Evolutionary conservation across 75 land plant species (phyloP).

Genomic region (Cryptomeria japonica): DNA sequence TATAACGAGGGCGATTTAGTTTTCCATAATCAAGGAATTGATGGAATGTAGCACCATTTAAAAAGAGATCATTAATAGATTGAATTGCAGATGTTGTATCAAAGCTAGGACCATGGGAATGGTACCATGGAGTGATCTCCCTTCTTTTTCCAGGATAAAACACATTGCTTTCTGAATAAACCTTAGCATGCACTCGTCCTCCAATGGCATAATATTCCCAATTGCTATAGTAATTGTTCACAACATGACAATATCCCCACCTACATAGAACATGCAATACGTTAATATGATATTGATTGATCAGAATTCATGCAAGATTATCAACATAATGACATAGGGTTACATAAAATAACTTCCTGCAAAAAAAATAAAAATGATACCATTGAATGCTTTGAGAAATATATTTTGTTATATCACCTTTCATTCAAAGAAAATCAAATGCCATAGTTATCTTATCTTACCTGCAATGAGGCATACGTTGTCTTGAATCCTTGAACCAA

Average conservation of each 20-base stretch:
- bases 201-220: conserved; percentile 56
- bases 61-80: not conserved
- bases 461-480: conserved; percentile 55
- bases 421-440: too few species aligned
- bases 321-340: too few species aligned
- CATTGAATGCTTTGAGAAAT: too few species aligned
- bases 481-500: conserved; percentile 47
- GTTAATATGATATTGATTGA: too few species aligned
- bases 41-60: not conserved
- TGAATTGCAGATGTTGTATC: not conserved
- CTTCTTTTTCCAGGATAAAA: conserved; percentile 18
- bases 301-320: too few species aligned
- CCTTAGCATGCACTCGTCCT: conserved; percentile 30
- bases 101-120: not conserved
- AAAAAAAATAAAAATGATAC: too few species aligned
- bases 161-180: conserved; percentile 38
- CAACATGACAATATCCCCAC: conserved; percentile 51
- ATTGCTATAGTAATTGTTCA: conserved; percentile 43
- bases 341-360: too few species aligned
- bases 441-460: conserved; percentile 9
- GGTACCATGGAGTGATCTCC: not conserved
- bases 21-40: not conserved
- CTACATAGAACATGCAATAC: conserved; percentile 1
- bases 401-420: too few species aligned
- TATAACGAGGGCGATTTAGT: too few species aligned